Evolutionary conservation across 148 eudicot genomes (phyloP).

Genomic region (Chenopodium quinoa): DNA sequence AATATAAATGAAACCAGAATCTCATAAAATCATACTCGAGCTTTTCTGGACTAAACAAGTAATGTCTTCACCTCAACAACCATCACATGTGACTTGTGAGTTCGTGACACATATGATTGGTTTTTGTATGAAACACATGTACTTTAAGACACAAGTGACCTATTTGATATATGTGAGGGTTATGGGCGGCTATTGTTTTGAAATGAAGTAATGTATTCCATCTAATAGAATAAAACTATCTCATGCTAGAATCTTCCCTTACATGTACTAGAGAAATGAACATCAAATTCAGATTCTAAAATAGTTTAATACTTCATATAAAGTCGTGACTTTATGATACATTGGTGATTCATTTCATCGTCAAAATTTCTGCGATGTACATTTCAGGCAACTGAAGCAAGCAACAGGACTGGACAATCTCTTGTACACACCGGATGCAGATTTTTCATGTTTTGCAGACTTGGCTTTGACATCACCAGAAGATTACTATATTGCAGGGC

Average conservation of each 20-base stretch:
- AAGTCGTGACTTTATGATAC: background rate
- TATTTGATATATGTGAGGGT: background rate
- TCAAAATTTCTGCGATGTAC: slow-evolving; percentile 3
- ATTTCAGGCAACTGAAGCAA: slow-evolving; percentile 64
- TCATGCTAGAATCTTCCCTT: background rate
- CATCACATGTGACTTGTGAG: background rate
- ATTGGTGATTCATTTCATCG: background rate
- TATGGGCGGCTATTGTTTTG: background rate
- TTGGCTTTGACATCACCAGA: slow-evolving; percentile 92
- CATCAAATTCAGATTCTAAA: background rate
- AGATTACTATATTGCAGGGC: slow-evolving; percentile 87
- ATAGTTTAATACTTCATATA: background rate
- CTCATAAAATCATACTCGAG: background rate
- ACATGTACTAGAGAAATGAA: background rate
- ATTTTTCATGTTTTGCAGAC: slow-evolving; percentile 98
- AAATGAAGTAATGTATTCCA: too few relatives aligned
- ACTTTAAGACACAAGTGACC: background rate
- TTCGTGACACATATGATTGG: background rate
- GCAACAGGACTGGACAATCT: slow-evolving; percentile 93
- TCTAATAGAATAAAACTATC: too few relatives aligned
- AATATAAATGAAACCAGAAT: background rate
- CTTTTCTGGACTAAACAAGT: background rate
- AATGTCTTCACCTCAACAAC: background rate
- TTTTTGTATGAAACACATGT: background rate
- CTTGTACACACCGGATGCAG: slow-evolving; percentile 96